phyloP scores from a whole-genome alignment of 1,284 basidiomycete species.

The Cutaneotrichosporon cavernicola region DNA sequence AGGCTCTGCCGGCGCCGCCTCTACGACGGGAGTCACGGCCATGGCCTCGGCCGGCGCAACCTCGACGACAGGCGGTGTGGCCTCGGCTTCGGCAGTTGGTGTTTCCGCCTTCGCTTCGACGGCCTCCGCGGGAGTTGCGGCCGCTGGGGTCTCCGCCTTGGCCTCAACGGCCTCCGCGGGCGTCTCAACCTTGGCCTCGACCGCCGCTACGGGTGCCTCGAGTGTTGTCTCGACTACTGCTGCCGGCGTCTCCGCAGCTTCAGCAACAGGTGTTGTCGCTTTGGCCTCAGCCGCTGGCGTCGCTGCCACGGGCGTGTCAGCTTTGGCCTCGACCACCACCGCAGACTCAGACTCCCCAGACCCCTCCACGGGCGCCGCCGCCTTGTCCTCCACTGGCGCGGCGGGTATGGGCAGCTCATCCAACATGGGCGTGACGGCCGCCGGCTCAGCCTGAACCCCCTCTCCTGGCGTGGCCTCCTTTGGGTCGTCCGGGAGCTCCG shows the following conservation, averaged over 20 bases:
- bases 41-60: background rate
- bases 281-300: too few species aligned
- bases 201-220: background rate
- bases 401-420: background rate
- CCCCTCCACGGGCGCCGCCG: background rate
- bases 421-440: background rate
- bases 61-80: background rate
- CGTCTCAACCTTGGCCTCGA: background rate
- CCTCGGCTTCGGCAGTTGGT: background rate
- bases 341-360: background rate
- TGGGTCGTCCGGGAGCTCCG: conserved; percentile 7
- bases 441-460: background rate
- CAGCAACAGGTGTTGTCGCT: background rate
- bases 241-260: background rate
- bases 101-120: conserved; percentile 6
- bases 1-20: too few species aligned
- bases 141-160: background rate
- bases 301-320: background rate
- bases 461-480: background rate
- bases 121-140: background rate
- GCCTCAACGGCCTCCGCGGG: conserved; percentile 3
- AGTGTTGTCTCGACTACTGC: background rate
- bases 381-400: background rate
- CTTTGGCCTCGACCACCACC: background rate
- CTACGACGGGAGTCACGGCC: background rate